A percentile compares a stretch with the other conserved stretches of the same genome.
phyloP scores from a whole-genome alignment of 805 yeast species.

The Wickerhamiella slavikovae region DNA sequence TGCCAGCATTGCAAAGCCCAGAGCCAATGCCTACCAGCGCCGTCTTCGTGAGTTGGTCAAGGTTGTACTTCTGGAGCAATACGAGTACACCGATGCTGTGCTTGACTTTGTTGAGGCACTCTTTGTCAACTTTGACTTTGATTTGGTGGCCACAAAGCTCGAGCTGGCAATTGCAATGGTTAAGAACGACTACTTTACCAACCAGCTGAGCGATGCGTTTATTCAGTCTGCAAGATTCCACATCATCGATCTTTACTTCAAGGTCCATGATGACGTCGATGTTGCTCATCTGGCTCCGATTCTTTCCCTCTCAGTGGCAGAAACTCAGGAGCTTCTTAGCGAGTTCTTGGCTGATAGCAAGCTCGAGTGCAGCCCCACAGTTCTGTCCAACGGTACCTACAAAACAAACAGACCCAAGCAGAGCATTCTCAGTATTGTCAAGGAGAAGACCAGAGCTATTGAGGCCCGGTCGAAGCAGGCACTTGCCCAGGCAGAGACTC shows the following conservation, averaged over 20 bases:
- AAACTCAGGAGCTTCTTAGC: slow-evolving; percentile 31
- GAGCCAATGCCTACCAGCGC: slow-evolving; percentile 23
- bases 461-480: slow-evolving; percentile 39
- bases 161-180: slow-evolving; percentile 27
- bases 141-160: slow-evolving; percentile 28
- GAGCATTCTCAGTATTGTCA: slow-evolving; percentile 44
- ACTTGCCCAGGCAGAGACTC: slow-evolving; percentile 11
- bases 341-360: slow-evolving; percentile 9
- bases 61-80: slow-evolving; percentile 37
- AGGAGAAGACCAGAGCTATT: slow-evolving; percentile 46
- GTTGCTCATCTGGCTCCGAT: slow-evolving; percentile 25
- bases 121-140: slow-evolving; percentile 39
- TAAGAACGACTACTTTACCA: slow-evolving; percentile 37
- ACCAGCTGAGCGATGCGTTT: slow-evolving; percentile 22
- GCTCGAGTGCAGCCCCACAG: not conserved
- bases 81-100: slow-evolving; percentile 47
- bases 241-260: slow-evolving; percentile 31
- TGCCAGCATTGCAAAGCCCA: slow-evolving; percentile 12
- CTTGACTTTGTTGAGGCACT: slow-evolving; percentile 34
- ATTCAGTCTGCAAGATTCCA: slow-evolving; percentile 28
- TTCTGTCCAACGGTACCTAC: not conserved
- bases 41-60: slow-evolving; percentile 36
- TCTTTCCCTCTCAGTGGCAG: slow-evolving; percentile 25
- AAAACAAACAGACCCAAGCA: slow-evolving; percentile 25
- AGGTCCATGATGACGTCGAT: slow-evolving; percentile 31